phyloP scores from a whole-genome alignment of 1,284 basidiomycete species.

The Amylostereum areolatum region DNA sequence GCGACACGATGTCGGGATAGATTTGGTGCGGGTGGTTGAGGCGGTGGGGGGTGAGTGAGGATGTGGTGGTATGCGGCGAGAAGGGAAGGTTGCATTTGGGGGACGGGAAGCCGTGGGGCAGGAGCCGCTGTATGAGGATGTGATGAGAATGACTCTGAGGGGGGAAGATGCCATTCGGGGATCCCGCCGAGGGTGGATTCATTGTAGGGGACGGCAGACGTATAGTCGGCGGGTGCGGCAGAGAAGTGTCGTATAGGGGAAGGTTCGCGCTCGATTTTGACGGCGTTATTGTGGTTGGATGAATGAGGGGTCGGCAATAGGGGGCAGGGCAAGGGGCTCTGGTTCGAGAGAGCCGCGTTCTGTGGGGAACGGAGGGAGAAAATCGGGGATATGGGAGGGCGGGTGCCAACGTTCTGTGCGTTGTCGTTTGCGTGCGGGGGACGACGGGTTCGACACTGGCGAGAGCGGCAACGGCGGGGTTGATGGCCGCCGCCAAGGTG shows the following conservation, averaged over 20 bases:
- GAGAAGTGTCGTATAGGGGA: constrained; percentile 35
- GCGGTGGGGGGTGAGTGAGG: constrained; percentile 51
- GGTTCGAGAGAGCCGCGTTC: constrained; percentile 25
- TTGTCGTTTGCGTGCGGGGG: constrained; percentile 47
- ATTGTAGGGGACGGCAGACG: constrained; percentile 61
- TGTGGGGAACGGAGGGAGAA: constrained; percentile 61
- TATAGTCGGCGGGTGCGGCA: constrained; percentile 52
- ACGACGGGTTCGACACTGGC: constrained; percentile 52
- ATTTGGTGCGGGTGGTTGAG: constrained; percentile 38
- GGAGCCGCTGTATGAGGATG: constrained; percentile 19
- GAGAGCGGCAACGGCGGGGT: constrained; percentile 45
- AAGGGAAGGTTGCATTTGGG: constrained; percentile 55
- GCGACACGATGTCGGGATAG: constrained; percentile 63
- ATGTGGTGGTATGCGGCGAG: constrained; percentile 67
- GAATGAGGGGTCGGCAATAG: constrained; percentile 26
- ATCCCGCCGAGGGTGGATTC: constrained; percentile 57
- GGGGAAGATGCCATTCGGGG: constrained; percentile 63
- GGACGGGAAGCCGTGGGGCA: constrained; percentile 23
- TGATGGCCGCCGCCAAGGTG: constrained; percentile 21
- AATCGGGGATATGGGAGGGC: constrained; percentile 56
- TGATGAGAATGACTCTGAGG: constrained; percentile 20
- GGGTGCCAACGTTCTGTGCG: constrained; percentile 51
- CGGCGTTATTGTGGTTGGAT: constrained; percentile 8
- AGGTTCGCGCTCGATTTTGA: constrained; percentile 24
- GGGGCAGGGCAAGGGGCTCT: constrained; percentile 23